Evolutionary conservation across 2,329 filamentous ascomycete genomes (phyloP), one percentile per base, ranked within the genome.

Genomic region (Dichotomopilus funicola): DNA sequence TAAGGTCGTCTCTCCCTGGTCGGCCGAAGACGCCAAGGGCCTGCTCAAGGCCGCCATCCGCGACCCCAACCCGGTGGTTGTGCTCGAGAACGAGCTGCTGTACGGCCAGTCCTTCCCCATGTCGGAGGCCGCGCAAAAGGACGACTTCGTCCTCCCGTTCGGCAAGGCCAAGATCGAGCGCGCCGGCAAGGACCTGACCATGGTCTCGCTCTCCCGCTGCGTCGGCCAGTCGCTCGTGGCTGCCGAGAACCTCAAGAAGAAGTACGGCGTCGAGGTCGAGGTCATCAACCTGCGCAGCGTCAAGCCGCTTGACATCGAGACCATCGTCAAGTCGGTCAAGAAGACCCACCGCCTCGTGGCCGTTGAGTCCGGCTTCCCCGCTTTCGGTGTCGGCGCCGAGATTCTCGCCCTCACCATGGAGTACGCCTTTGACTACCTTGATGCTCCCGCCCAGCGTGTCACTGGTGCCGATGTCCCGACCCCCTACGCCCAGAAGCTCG

Each of bases 101-200:
- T 99, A 99, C 79, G 92, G 92, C 72, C 87, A 95, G 73, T 76
- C 82, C 49, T 99, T 99, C 83, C 91, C 91, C 67, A 95, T 99
- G 91, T 96, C 91, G 69, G 92, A 94, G 75, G 92, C 89, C 59
- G 91, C 91, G 58, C 94, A 96, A 76, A 92, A 88, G 76, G 87
- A 89, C 72, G 94, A 99, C 76, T 99, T 97, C 67, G 92, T 99
- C 66, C 75, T 99, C 66, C 94, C 94, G 64, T 91, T 99, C 71
- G 94, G 94, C 73, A 99, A 99, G 81, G 94, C 94, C 75, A 99
- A 99, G 85, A 89, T 99, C 70, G 94, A 99, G 81, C 91, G 94
- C 68, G 79, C 85, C 59, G 94, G 94, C 74, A 96, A 92, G 78
- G 94, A 99, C 72, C 77, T 99, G 64, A 99, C 94, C 69, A 89